Percentiles rank a stretch among this genome's conserved stretches.
Evolutionary conservation across 192 early-diverging fungal genomes (phyloP).

Genomic region (Dissophora globulifera): DNA sequence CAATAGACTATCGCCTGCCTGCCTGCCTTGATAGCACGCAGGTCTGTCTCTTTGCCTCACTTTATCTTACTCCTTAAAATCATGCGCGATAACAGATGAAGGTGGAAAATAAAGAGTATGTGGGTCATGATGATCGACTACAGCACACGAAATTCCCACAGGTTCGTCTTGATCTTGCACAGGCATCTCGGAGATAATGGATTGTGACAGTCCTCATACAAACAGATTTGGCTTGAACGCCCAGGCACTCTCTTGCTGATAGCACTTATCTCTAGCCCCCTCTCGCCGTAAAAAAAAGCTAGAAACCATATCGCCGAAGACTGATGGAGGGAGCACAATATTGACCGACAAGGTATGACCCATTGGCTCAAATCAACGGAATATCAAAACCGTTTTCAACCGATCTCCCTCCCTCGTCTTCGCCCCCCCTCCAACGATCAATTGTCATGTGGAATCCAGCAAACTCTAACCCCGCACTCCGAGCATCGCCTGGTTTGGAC

Average conservation of each 20-base stretch:
- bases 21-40: too few relatives aligned
- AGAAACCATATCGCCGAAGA: neutral
- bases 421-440: neutral
- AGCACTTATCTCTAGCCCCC: too few relatives aligned
- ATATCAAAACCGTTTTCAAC: too few relatives aligned
- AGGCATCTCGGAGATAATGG: neutral
- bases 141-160: neutral
- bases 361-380: too few relatives aligned
- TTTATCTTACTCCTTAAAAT: too few relatives aligned
- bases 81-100: neutral
- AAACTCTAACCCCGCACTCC: constrained; percentile 54
- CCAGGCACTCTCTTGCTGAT: too few relatives aligned
- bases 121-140: neutral
- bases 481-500: constrained; percentile 15
- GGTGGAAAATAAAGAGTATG: too few relatives aligned
- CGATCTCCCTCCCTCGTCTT: neutral
- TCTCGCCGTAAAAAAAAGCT: neutral
- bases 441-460: neutral
- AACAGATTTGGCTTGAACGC: too few relatives aligned
- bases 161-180: neutral
- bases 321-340: constrained; percentile 2
- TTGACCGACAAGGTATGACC: neutral
- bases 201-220: too few relatives aligned
- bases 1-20: too few relatives aligned
- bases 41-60: too few relatives aligned